Base-by-base conservation (phyloP, 2,329 filamentous ascomycete species). In the Coleophoma crateriformis region DNA sequence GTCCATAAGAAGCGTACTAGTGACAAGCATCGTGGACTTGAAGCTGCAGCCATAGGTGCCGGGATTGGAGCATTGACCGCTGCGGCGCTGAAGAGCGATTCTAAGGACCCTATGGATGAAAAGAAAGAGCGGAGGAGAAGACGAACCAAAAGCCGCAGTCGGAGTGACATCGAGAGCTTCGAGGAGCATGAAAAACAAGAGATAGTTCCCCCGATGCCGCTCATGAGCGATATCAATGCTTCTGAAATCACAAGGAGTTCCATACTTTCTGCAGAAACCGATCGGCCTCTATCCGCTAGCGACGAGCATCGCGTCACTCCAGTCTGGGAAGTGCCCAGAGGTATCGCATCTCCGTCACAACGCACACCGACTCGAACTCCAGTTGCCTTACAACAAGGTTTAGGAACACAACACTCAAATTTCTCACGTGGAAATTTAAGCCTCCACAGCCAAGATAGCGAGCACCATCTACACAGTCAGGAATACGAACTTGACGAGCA, bases 241-340 rank as follows among this genome's bases (percentile, higher is more conserved):
- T 95, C 92, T 0, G 91, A 96, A 46, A 69, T 96, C 49, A 97
- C 92, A 0, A 79, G 92, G 58, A 87, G 87, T 14, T 96, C 92
- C 0, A 88, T 97, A 48, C 70, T 94, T 15, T 94, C 91, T 5
- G 87, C 88, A 32, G 84, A 87, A 27, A 88, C 88, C 0, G 88
- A 89, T 55, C 75, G 83, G 46, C 85, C 88, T 14, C 76, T 79
- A 43, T 88, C 87, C 15, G 82, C 84, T 19, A 85, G 76, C 61
- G 83, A 78, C 59, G 79, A 79, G 68, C 68, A 45, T 60, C 74
- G 47, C 32, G 41, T 53, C 60, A 77, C 75, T 1, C 82, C 84
- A 12, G 68, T 85, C 43, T 78, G 78, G 37, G 81, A 89, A 55
- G 76, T 88, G n/a, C 65, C 78, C 33, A 77, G 82, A 50, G 82